These are phyloP conservation scores for Schizosaccharomyces osmophilus DNA, from an alignment of 805 yeast genomes.

Conservation along the genomic window DNA sequence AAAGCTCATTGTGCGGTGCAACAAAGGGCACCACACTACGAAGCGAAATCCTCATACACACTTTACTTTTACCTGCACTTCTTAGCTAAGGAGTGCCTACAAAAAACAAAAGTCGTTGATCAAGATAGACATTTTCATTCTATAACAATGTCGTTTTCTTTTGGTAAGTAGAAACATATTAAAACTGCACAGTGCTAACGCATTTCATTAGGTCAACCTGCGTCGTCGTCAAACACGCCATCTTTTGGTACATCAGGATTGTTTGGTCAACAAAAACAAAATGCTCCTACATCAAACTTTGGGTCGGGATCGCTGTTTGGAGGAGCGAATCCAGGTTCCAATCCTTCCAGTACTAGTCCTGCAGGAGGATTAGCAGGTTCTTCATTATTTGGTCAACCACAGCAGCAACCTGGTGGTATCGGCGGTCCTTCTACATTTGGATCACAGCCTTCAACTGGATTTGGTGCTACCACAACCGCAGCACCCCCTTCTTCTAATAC, in stretches of 20 bases:
- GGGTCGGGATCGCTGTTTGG: background rate
- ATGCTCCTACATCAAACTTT: background rate
- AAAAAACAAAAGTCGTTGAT: no score
- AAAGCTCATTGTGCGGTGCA: no score
- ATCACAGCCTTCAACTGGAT: background rate
- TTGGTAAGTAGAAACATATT: background rate
- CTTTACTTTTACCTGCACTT: no score
- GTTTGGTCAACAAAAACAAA: background rate
- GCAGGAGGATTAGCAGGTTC: background rate
- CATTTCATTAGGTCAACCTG: background rate
- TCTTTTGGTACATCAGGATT: constrained; percentile 85
- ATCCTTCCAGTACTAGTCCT: background rate
- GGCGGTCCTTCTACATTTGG: background rate
- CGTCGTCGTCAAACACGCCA: constrained; percentile 22
- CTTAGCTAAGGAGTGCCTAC: no score
- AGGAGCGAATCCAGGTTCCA: background rate
- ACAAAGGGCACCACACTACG: no score
- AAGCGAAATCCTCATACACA: no score
- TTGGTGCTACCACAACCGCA: background rate
- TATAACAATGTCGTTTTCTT: background rate
- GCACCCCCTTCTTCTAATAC: no score
- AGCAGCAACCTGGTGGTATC: background rate
- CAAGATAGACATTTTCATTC: no score
- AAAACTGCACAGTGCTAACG: background rate
- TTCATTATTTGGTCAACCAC: background rate